Evolutionary conservation across 352 stramenopile species (phyloP).

Genomic region (Nothophytophthora sp.): DNA sequence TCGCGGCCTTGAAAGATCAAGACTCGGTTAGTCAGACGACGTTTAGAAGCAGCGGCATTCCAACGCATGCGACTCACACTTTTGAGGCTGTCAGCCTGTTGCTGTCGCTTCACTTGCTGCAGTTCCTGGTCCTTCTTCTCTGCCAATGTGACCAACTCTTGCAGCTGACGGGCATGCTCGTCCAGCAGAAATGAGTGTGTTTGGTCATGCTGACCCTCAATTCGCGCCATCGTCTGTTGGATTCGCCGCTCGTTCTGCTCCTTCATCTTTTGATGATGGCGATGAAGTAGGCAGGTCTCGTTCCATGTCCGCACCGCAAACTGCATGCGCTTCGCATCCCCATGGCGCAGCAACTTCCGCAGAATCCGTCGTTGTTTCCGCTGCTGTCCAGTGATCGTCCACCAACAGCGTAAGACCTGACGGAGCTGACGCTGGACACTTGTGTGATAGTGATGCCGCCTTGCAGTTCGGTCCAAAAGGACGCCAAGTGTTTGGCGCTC

Average conservation of each 20-base stretch:
- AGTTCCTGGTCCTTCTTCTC: slow-evolving; percentile 28
- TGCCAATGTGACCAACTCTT: slow-evolving; percentile 17
- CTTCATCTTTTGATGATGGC: slow-evolving; percentile 5
- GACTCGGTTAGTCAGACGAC: neutral
- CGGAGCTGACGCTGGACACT: slow-evolving; percentile 8
- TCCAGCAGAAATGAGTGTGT: slow-evolving; percentile 1
- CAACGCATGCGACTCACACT: slow-evolving; percentile 17
- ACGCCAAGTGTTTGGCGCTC: slow-evolving; percentile 9
- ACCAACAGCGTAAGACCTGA: slow-evolving; percentile 18
- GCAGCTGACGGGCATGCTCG: slow-evolving; percentile 19
- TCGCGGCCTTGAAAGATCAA: slow-evolving; percentile 9
- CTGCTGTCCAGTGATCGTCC: neutral
- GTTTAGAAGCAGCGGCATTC: neutral
- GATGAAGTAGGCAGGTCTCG: slow-evolving; percentile 3
- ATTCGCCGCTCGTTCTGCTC: slow-evolving; percentile 12
- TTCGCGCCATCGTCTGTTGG: slow-evolving; percentile 2
- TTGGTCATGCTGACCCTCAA: slow-evolving; percentile 19
- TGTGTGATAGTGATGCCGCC: slow-evolving; percentile 9
- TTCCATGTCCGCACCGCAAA: slow-evolving; percentile 18
- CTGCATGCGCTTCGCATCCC: neutral
- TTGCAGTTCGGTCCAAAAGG: slow-evolving; percentile 17
- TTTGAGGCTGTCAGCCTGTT: slow-evolving; percentile 5
- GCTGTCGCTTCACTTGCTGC: slow-evolving; percentile 9
- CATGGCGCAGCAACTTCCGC: slow-evolving; percentile 14
- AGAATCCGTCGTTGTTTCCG: slow-evolving; percentile 13